phyloP scores from a whole-genome alignment of 768 basidiomycete genomes.

The Coprinellus aureogranulatus region DNA sequence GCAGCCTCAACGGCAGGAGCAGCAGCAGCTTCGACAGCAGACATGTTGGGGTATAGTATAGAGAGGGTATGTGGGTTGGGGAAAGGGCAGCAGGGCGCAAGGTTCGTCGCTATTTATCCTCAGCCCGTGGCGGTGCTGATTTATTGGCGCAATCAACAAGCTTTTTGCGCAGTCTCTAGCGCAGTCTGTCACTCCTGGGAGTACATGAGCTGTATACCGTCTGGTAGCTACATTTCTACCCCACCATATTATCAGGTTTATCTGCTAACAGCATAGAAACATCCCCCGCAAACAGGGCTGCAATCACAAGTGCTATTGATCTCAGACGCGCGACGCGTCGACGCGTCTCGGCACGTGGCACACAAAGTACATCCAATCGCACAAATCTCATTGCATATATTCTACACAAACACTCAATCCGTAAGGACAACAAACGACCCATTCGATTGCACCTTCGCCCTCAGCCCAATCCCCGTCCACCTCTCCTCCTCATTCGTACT shows the following conservation, averaged over 20 bases:
- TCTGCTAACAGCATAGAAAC: no score
- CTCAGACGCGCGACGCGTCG: conserved; percentile 18
- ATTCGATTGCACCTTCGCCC: conserved; percentile 53
- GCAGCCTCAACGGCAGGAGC: conserved; percentile 18
- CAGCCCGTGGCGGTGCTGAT: conserved; percentile 36
- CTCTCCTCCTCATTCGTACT: conserved; percentile 15
- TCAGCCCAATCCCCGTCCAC: conserved; percentile 24
- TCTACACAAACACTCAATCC: no score
- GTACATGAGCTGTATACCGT: no score
- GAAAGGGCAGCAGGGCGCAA: conserved; percentile 18
- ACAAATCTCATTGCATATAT: no score
- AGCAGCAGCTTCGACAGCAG: conserved; percentile 8
- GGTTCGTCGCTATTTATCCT: conserved; percentile 7
- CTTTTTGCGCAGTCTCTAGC: no score
- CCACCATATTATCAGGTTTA: no score
- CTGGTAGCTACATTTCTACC: no score
- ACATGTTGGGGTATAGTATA: conserved; percentile 8
- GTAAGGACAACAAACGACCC: conserved; percentile 56
- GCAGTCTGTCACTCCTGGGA: no score
- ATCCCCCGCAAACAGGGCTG: no score
- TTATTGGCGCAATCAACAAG: no score
- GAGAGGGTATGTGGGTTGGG: conserved; percentile 7
- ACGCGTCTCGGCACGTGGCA: conserved; percentile 15
- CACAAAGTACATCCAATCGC: background rate
- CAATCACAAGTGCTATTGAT: no score